A percentile compares a stretch with the other conserved stretches of the same genome.
These are phyloP conservation scores for Stenocarpella maydis DNA, from an alignment of 2,329 filamentous ascomycete species.

Conservation along the genomic window DNA sequence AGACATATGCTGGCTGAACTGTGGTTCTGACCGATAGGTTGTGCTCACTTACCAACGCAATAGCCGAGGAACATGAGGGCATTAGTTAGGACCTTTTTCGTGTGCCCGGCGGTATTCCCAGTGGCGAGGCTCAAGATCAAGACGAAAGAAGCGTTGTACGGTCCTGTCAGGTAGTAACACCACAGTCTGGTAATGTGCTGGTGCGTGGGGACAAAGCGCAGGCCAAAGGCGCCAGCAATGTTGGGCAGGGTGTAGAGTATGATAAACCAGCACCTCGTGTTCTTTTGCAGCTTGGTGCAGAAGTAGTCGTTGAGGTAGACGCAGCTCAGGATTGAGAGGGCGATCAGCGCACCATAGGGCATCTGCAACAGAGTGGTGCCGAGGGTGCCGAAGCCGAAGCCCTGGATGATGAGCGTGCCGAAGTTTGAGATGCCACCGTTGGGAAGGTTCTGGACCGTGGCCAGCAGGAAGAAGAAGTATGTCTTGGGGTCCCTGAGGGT, in stretches of 20 bases:
- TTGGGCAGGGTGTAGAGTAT: constrained; percentile 60
- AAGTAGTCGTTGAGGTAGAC: constrained; percentile 36
- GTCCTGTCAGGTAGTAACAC: constrained; percentile 64
- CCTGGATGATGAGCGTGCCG: constrained; percentile 60
- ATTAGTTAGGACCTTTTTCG: constrained; percentile 38
- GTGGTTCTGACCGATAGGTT: constrained; percentile 33
- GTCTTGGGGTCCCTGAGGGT: constrained; percentile 45
- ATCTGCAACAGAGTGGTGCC: constrained; percentile 47
- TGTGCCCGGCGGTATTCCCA: constrained; percentile 40
- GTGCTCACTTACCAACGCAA: constrained; percentile 35
- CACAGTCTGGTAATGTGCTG: constrained; percentile 57
- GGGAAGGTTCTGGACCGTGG: constrained; percentile 34
- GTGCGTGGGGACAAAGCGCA: constrained; percentile 55
- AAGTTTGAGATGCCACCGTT: constrained; percentile 49
- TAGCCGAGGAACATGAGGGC: constrained; percentile 29
- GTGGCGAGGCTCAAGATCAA: constrained; percentile 47
- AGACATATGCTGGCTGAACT: constrained; percentile 4
- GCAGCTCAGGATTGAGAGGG: constrained; percentile 41
- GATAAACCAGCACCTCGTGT: constrained; percentile 47
- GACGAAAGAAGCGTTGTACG: constrained; percentile 63
- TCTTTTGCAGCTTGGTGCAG: constrained; percentile 38
- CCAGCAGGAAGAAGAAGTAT: constrained; percentile 40
- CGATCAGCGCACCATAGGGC: constrained; percentile 41
- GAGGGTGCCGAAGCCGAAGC: constrained; percentile 58
- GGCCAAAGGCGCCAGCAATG: constrained; percentile 60